Percentiles rank a stretch among this genome's conserved stretches.
These are phyloP conservation scores for Pichia sp. DNA, from an alignment of 1,139 yeast species.

Conservation along the genomic window DNA sequence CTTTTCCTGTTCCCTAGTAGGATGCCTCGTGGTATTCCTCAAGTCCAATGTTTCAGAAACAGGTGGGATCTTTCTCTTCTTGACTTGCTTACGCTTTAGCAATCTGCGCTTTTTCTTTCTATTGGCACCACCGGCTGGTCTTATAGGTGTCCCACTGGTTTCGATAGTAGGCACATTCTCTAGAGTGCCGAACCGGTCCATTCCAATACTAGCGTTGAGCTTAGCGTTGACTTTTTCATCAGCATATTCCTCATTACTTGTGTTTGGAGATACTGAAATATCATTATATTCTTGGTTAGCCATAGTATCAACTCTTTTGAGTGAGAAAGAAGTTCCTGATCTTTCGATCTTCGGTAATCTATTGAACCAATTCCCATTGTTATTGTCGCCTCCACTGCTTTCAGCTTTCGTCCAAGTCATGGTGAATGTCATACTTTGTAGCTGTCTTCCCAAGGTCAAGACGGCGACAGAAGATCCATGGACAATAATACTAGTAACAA, in stretches of 20 bases:
- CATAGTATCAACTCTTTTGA: conserved; percentile 73
- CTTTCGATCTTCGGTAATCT: conserved; percentile 73
- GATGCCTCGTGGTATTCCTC: conserved; percentile 19
- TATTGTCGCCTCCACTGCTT: conserved; percentile 56
- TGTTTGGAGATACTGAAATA: background rate
- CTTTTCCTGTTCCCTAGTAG: conserved; percentile 22
- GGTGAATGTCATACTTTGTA: conserved; percentile 89
- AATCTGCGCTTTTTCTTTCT: conserved; percentile 39
- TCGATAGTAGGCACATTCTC: conserved; percentile 38
- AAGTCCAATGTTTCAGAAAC: conserved; percentile 27
- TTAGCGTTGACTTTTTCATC: conserved; percentile 18
- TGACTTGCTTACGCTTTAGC: conserved; percentile 34
- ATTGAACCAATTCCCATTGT: conserved; percentile 70
- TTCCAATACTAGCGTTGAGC: conserved; percentile 19
- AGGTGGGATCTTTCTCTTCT: conserved; percentile 27
- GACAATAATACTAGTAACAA: conserved; percentile 80
- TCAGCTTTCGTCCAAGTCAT: conserved; percentile 65
- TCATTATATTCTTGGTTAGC: conserved; percentile 32
- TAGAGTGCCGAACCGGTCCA: conserved; percentile 18
- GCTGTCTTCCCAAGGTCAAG: conserved; percentile 71
- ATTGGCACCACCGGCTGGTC: conserved; percentile 77
- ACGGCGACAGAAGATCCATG: conserved; percentile 98
- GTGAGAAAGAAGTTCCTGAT: conserved; percentile 69
- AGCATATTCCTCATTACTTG: conserved; percentile 12
- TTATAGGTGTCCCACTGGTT: conserved; percentile 61